Percentiles rank a stretch among this genome's conserved stretches.
Evolutionary conservation across 2,329 filamentous ascomycete species (phyloP).

Genomic region (Chrysoporthe puriensis): DNA sequence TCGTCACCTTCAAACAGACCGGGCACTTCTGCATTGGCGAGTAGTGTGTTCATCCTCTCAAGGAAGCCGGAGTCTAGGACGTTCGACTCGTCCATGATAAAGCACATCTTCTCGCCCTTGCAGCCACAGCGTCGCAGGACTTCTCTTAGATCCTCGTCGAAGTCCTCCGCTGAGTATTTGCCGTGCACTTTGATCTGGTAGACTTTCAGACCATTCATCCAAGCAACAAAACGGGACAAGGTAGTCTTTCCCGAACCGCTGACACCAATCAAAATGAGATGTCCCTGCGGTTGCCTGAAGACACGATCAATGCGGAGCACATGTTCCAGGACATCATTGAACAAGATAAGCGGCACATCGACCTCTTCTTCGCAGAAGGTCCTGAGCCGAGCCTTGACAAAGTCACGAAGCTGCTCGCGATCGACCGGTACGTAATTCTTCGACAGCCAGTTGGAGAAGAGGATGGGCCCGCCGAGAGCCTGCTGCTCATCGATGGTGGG

Average conservation of each 20-base stretch:
- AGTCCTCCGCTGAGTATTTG: constrained; percentile 97
- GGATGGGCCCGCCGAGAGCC: constrained; percentile 87
- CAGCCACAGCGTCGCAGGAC: constrained; percentile 93
- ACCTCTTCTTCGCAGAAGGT: constrained; percentile 99
- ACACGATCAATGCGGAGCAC: constrained; percentile 98
- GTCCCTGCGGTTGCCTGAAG: constrained; percentile 96
- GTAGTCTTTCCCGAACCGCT: constrained; percentile 99
- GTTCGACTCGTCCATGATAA: constrained; percentile 99
- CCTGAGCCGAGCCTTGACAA: constrained; percentile 94
- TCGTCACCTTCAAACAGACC: constrained; percentile 99
- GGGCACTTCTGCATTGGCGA: constrained; percentile 98
- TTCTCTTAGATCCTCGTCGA: constrained; percentile 94
- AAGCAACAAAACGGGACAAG: constrained; percentile 94
- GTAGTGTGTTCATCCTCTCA: constrained; percentile 97
- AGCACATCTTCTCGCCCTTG: constrained; percentile 99
- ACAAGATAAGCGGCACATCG: constrained; percentile 96
- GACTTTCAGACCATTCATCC: constrained; percentile 99
- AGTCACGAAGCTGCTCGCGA: constrained; percentile 91
- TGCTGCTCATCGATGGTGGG: constrained; percentile 91
- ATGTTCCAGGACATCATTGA: constrained; percentile 98
- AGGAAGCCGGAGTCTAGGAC: constrained; percentile 98
- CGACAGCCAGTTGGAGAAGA: constrained; percentile 99
- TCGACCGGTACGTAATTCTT: constrained; percentile 98
- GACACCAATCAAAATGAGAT: constrained; percentile 97
- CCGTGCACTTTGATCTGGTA: constrained; percentile 99